phyloP scores from a whole-genome alignment of 306 rosid genomes.

The Pueraria montana region DNA sequence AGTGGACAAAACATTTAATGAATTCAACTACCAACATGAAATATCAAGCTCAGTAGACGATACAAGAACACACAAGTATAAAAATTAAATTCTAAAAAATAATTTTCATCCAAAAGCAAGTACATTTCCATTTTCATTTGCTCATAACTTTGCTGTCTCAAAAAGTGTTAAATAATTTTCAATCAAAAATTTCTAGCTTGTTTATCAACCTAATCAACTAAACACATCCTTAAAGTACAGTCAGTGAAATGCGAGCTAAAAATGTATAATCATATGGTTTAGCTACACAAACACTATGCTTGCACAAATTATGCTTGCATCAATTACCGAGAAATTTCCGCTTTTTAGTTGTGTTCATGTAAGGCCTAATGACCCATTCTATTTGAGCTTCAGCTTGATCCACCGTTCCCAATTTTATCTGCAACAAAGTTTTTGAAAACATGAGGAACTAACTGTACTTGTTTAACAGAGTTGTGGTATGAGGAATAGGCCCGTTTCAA shows the following conservation, averaged over 20 bases:
- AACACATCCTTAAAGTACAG: background rate
- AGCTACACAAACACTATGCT: background rate
- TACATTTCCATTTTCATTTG: constrained; percentile 10
- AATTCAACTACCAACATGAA: background rate
- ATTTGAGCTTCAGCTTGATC: constrained; percentile 84
- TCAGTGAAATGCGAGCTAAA: background rate
- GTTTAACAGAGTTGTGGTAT: constrained; percentile 19
- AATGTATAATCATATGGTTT: background rate
- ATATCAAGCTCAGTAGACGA: background rate
- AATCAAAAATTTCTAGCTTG: background rate
- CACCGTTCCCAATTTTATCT: constrained; percentile 87
- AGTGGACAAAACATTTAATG: background rate
- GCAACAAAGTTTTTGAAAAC: constrained; percentile 34
- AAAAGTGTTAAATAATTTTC: background rate
- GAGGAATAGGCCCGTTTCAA: background rate
- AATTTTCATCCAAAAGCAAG: constrained; percentile 7
- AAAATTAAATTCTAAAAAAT: background rate
- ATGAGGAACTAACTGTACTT: constrained; percentile 1
- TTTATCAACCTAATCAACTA: background rate
- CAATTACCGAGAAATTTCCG: constrained; percentile 68
- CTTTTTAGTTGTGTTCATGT: constrained; percentile 82
- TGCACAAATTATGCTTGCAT: constrained; percentile 38
- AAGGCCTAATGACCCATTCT: constrained; percentile 87
- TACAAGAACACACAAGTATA: background rate
- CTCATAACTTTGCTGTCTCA: background rate